Evolutionary conservation across 345 rosid genomes (phyloP), one percentile per base, ranked within the genome.

Genomic region (Hevea brasiliensis): DNA sequence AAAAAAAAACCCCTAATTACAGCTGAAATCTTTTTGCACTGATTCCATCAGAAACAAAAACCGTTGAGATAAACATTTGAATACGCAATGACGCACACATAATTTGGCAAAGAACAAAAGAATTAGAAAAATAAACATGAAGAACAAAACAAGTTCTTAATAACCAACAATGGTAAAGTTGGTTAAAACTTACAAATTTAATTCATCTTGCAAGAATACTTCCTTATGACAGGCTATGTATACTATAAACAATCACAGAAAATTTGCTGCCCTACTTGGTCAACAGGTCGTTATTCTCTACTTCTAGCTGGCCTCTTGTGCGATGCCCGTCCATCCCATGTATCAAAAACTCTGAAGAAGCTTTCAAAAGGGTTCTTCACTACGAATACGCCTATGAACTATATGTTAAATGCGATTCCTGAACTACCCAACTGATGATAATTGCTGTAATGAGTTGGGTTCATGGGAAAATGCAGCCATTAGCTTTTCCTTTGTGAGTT

Each of bases 401-500:
- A 77, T 66, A 44, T 56, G 84, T 75, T 69, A 74, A 76, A 53
- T 72, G 75, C 54, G 14, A 59, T 26, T 67, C 20, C 77, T 73
- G 51, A 9, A 76, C 86, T 88, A 86, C 51, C 85, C 87, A 77
- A 73, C 77, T 20, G 89, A 82, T 60, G 95, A 88, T 80, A 83
- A 73, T 78, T 90, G 80, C 82, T 88, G 84, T 59, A 69, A 74
- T 20, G 88, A 76, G 81, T 74, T 83, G 7, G 84, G 79, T 69
- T 87, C 89, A 0, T 74, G 80, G 59, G 87, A 70, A 75, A 87
- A 84, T 12, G 87, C 90, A 2, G 94, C 97, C 74, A 87, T 81
- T 74, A 95, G 77, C 82, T 89, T 90, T 79, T 95, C 99, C 85
- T 84, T 95, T 9, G 93, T 90, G 68, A 95, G 80, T 80, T 89